phyloP scores from a whole-genome alignment of 176 grass and related monocot genomes.

The Tuctoria greenei region DNA sequence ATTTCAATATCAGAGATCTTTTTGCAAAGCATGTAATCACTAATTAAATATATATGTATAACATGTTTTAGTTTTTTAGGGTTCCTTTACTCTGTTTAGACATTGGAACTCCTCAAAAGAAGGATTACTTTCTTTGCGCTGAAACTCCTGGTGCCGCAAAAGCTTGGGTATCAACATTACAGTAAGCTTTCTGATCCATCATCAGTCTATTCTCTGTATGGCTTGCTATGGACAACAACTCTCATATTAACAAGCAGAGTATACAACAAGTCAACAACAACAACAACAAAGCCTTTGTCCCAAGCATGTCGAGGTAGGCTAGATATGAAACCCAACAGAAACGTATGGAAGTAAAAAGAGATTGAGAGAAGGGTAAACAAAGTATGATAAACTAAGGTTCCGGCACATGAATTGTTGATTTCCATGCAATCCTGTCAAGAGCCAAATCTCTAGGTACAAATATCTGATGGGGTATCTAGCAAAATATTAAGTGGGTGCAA shows the following conservation, averaged over 20 bases:
- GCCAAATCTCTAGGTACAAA: no score
- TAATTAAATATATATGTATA: neutral
- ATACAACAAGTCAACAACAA: no score
- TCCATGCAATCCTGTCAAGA: no score
- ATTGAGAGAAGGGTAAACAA: no score
- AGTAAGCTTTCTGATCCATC: slow-evolving; percentile 63
- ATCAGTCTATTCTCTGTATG: neutral
- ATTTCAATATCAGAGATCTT: slow-evolving; percentile 16
- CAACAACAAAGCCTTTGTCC: no score
- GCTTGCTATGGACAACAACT: neutral
- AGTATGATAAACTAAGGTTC: no score
- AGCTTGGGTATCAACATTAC: slow-evolving; percentile 94
- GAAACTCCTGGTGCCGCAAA: slow-evolving; percentile 92
- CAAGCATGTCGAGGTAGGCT: no score
- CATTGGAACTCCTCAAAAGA: slow-evolving; percentile 95
- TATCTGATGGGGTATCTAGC: neutral
- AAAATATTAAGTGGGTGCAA: slow-evolving; percentile 5
- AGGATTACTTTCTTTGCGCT: slow-evolving; percentile 97
- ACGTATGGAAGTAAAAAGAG: no score
- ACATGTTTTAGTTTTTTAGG: slow-evolving; percentile 29
- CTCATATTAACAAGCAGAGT: neutral
- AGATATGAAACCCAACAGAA: no score
- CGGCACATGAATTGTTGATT: no score
- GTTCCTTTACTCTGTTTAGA: slow-evolving; percentile 65
- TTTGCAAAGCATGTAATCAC: neutral